phyloP scores from a whole-genome alignment of 2,329 filamentous ascomycete species.

The Pezicula rhizophila region DNA sequence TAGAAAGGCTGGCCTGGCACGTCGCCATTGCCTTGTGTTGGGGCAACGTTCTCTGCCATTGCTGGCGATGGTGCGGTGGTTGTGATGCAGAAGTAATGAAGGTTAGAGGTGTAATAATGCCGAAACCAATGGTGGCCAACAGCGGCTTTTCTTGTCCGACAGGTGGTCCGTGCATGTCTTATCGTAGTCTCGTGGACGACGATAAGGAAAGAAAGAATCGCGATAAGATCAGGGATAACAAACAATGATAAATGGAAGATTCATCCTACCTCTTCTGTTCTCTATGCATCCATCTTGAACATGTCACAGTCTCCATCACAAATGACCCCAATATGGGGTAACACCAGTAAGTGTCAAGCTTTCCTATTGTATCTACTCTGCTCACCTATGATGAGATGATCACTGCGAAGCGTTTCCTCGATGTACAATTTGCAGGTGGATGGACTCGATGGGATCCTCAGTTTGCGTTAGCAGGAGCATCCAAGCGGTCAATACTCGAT shows the following conservation, averaged over 20 bases:
- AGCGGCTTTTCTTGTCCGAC: no score
- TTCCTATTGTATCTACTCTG: no score
- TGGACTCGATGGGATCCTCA: constrained; percentile 23
- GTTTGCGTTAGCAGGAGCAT: constrained; percentile 41
- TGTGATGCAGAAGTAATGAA: not conserved
- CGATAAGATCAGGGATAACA: not conserved
- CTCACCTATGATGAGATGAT: no score
- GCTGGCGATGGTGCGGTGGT: not conserved
- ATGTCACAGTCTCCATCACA: no score
- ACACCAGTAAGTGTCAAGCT: no score
- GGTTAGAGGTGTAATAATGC: not conserved
- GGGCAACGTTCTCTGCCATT: constrained; percentile 44
- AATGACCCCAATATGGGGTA: no score
- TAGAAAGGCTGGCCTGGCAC: constrained; percentile 58
- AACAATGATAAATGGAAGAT: not conserved
- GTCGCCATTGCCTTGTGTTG: constrained; percentile 33
- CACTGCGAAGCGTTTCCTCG: not conserved
- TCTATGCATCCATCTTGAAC: no score
- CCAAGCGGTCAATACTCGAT: constrained; percentile 34
- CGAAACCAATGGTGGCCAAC: no score
- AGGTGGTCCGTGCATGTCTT: no score
- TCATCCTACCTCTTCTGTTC: no score
- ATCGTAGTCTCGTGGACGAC: no score
- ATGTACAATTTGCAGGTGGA: not conserved
- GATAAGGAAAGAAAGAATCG: not conserved